These are phyloP conservation scores for Apiotrichum siamense DNA, from an alignment of 1,284 basidiomycete genomes.

Conservation along the genomic window DNA sequence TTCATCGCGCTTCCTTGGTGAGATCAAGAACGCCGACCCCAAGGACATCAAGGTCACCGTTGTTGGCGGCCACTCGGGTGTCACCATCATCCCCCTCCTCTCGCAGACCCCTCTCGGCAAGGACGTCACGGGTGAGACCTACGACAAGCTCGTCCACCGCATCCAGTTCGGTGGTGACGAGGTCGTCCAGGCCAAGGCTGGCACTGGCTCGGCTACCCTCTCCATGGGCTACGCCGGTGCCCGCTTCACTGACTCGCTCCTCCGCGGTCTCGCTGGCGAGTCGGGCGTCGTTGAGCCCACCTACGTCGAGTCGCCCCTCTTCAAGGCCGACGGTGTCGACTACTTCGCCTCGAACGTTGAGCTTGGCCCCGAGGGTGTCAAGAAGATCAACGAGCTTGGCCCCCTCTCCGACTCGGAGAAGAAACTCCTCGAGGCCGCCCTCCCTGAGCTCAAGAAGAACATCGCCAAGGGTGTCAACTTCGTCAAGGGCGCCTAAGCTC, in stretches of 20 bases:
- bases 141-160: constrained; percentile 67
- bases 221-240: constrained; percentile 87
- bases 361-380: constrained; percentile 79
- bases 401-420: constrained; percentile 69
- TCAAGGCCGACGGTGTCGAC: constrained; percentile 66
- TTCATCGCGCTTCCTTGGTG: constrained; percentile 87
- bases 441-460: constrained; percentile 94
- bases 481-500: constrained; percentile 43
- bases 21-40: constrained; percentile 61
- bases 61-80: constrained; percentile 92
- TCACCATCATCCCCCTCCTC: constrained; percentile 93
- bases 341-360: constrained; percentile 81
- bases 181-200: constrained; percentile 88
- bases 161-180: constrained; percentile 95
- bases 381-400: constrained; percentile 80
- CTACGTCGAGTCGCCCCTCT: constrained; percentile 75
- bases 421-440: constrained; percentile 76
- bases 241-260: constrained; percentile 70
- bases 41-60: constrained; percentile 68
- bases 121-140: constrained; percentile 53
- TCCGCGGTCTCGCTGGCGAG: constrained; percentile 82
- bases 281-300: constrained; percentile 76
- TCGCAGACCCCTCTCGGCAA: constrained; percentile 71
- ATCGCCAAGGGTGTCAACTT: constrained; percentile 89
- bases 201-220: constrained; percentile 76